Base-by-base conservation (phyloP, 208 protist species). In the Wallacemonas sp. region DNA sequence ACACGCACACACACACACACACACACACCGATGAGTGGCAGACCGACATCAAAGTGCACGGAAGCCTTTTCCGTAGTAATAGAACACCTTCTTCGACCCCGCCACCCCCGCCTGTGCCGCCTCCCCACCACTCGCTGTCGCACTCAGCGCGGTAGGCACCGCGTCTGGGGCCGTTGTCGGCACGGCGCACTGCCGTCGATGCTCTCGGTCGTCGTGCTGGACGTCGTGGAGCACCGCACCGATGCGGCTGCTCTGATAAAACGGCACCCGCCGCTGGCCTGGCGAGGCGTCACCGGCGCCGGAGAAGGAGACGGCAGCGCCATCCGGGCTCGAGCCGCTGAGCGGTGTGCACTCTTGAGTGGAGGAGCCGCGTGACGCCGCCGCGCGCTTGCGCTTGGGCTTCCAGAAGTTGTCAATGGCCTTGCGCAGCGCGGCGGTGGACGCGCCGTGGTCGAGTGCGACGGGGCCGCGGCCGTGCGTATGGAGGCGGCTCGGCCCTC, bases 41-140 rank as follows among this genome's bases (percentile, higher is more conserved):
- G 13, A 15, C 32, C 15, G 10, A 37, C 24, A 8, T 41, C 12
- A 62, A 21, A 62, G 3, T 12, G 55, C 55, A 10, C 36, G 39
- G 13, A 68, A 44, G 38, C 48, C 26, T 52, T 42, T 54, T 37
- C 30, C 50, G 50, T 68, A 36, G 26, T 68, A 58, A 37, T 52
- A 34, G 1, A 68, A 61, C 21, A 57, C 29, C 26, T 57, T 57
- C 29, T 37, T 57, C 3, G 5, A 8, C 8, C 32, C 45, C 24
- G 45, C 17, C 17, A 26, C 21, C 3, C 24, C 45, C 9, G n/a
- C 22, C 5, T 19, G 36, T 13, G 6, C 13, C 36, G 13, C 36
- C 13, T 39, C 36, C 9, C 9, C 9, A 17, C 36, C 36, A 39
- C 36, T 39, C 36, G 36, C 6, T 39, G 36, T 17, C 36, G 9